Evolutionary conservation across 768 basidiomycete genomes (phyloP).

Genomic region (Amanita pseudoporphyria): DNA sequence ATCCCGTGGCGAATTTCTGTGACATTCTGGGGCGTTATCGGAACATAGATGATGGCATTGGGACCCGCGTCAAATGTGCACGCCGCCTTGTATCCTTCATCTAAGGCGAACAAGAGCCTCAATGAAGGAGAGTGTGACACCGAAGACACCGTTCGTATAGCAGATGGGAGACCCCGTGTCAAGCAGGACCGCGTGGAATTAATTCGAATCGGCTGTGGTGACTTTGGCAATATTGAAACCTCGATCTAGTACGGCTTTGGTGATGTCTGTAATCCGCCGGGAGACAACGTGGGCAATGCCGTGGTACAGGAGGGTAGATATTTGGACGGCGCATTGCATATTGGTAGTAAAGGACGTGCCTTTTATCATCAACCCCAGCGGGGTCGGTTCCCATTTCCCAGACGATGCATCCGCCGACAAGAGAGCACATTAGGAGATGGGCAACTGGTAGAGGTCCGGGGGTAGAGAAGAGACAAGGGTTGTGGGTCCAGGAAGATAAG

Average conservation of each 20-base stretch:
- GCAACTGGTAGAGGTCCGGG: conserved; percentile 75
- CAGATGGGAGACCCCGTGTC: conserved; percentile 98
- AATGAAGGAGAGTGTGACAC: conserved; percentile 85
- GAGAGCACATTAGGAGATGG: conserved; percentile 69
- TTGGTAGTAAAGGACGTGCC: conserved; percentile 90
- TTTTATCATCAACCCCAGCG: conserved; percentile 87
- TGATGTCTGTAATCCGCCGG: conserved; percentile 72
- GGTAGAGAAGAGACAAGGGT: conserved; percentile 88
- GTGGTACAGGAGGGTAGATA: conserved; percentile 78
- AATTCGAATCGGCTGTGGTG: conserved; percentile 97
- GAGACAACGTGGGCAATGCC: conserved; percentile 86
- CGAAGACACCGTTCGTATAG: conserved; percentile 96
- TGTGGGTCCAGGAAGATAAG: conserved; percentile 90
- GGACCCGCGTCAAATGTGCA: conserved; percentile 99
- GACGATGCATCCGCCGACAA: conserved; percentile 95
- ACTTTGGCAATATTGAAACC: conserved; percentile 87
- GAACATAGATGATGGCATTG: conserved; percentile 99
- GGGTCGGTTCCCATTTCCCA: conserved; percentile 71
- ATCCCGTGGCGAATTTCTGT: too few species aligned
- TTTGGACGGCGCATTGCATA: conserved; percentile 97
- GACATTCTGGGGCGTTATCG: too few species aligned
- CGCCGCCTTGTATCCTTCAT: conserved; percentile 68
- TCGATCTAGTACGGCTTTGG: conserved; percentile 61
- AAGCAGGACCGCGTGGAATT: conserved; percentile 96
- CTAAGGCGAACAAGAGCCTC: conserved; percentile 55